Evolutionary conservation across 352 stramenopile genomes (phyloP), one percentile per base, ranked within the genome.

Genomic region (Phytopythium aichiense): DNA sequence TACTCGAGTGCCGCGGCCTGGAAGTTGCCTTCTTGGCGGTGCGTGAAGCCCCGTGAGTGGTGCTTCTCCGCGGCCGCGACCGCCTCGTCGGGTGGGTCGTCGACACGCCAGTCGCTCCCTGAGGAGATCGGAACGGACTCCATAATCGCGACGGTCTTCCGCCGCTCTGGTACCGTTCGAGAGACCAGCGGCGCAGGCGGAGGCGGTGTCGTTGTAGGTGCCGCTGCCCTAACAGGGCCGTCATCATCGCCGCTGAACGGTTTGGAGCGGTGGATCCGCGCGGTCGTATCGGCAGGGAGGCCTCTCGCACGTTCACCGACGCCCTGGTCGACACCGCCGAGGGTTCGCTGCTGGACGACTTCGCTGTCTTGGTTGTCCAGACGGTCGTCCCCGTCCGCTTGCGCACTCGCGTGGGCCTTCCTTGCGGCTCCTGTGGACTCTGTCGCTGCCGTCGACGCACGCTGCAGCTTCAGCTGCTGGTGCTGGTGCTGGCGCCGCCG

Each of bases 1-100:
- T 97, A 97, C 54, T 92, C 87, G 22, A 76, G 64, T 2, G 91
- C 83, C 22, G 89, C 89, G 1, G 76, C 74, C 23, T 81, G 59
- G 64, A 96, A 97, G 49, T 95, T 84, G 7, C 88, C 87, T 54
- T 91, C 70, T 62, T 96, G 90, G 7, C 89, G 78, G 35, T 74
- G 79, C 7, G 77, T 77, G 58, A 95, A 95, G 2, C 87, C 89
- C 58, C 64, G 65, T 0, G 74, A 72, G 58, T 92, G 81, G 51
- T 91, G 76, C 1, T 72, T 25, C 58, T 91, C 85, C 1, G 81
- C 83, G 48, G 71, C 48, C 4, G 76, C 75, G 0, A 67, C 28
- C 2, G 56, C 56, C 0, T 58, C 56, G 25, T 31, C 2, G 9
- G 63, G 50, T 5, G 13, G 46, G 15, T 2, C 60, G 28, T 22